Evolutionary conservation across 495 filamentous ascomycete species (phyloP).

Genomic region (Penicillium lagena): DNA sequence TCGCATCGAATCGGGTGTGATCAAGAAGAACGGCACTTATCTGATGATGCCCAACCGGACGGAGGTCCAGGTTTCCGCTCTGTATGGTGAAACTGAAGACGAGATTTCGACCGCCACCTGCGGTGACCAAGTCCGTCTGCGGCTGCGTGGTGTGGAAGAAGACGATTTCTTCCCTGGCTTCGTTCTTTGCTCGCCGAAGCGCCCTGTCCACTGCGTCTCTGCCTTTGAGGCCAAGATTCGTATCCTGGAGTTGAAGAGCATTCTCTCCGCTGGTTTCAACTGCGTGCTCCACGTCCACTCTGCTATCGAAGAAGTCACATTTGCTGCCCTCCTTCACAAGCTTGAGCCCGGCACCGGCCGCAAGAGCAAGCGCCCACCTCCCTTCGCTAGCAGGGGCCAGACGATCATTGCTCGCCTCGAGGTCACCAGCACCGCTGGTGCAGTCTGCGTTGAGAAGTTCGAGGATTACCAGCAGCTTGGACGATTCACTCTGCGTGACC

Average conservation of each 20-base stretch:
- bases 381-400: slow-evolving; percentile 87
- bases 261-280: slow-evolving; percentile 85
- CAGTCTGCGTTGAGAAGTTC: slow-evolving; percentile 87
- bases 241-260: slow-evolving; percentile 90
- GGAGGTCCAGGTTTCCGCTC: slow-evolving; percentile 66
- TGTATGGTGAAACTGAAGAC: slow-evolving; percentile 96
- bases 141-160: slow-evolving; percentile 90
- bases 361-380: slow-evolving; percentile 85
- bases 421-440: slow-evolving; percentile 74
- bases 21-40: slow-evolving; percentile 78
- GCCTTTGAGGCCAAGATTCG: slow-evolving; percentile 95
- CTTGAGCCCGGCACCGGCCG: slow-evolving; percentile 92
- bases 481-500: slow-evolving; percentile 90
- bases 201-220: slow-evolving; percentile 82
- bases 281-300: slow-evolving; percentile 87
- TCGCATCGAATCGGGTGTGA: slow-evolving; percentile 87
- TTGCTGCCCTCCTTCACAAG: slow-evolving; percentile 82
- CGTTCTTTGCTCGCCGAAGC: slow-evolving; percentile 87
- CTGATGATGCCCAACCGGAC: slow-evolving; percentile 94
- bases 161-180: slow-evolving; percentile 97
- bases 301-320: slow-evolving; percentile 92
- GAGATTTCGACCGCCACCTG: slow-evolving; percentile 73
- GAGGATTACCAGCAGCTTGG: slow-evolving; percentile 92
- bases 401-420: slow-evolving; percentile 90
- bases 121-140: slow-evolving; percentile 91